Conservation (phyloP, 768 basidiomycete species). For the Tylopilus cervinicoccineus region DNA sequence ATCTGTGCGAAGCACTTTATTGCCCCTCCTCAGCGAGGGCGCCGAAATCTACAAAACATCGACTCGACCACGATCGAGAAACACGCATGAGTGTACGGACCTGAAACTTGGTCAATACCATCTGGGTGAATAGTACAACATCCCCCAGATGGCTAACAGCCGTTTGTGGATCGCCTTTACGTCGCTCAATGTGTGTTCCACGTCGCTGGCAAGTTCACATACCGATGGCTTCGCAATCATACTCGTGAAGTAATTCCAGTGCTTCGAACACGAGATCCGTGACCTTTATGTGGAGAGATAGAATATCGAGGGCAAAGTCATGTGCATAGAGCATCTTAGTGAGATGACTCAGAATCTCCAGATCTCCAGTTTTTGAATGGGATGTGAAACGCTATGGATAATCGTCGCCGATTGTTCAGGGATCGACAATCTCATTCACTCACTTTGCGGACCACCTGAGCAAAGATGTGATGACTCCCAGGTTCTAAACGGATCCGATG, state of each 20-base stretch:
- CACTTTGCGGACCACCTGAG: conserved; percentile 56
- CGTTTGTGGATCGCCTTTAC: conserved; percentile 75
- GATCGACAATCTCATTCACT: conserved; percentile 7
- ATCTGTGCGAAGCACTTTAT: conserved; percentile 44
- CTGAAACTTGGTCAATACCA: conserved; percentile 59
- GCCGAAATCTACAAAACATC: conserved; percentile 43
- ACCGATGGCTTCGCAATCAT: conserved; percentile 82
- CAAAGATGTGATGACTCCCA: conserved; percentile 54
- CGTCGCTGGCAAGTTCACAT: conserved; percentile 24
- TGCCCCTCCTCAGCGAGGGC: conserved; percentile 43
- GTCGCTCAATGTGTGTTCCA: background rate
- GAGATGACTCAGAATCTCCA: conserved; percentile 67
- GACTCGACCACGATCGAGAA: background rate
- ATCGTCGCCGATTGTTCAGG: background rate
- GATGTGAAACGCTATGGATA: conserved; percentile 52
- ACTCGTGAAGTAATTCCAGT: conserved; percentile 60
- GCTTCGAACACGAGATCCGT: conserved; percentile 61
- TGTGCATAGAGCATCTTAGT: conserved; percentile 61
- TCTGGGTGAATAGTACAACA: conserved; percentile 73
- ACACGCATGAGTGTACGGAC: conserved; percentile 32
- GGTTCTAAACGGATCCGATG: conserved; percentile 51
- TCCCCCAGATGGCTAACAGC: conserved; percentile 76
- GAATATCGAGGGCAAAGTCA: conserved; percentile 59
- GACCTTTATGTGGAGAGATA: conserved; percentile 65
- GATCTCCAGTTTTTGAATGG: conserved; percentile 50